These are phyloP conservation scores for Solanum chilense DNA, from an alignment of 257 asterid species.

Conservation along the genomic window DNA sequence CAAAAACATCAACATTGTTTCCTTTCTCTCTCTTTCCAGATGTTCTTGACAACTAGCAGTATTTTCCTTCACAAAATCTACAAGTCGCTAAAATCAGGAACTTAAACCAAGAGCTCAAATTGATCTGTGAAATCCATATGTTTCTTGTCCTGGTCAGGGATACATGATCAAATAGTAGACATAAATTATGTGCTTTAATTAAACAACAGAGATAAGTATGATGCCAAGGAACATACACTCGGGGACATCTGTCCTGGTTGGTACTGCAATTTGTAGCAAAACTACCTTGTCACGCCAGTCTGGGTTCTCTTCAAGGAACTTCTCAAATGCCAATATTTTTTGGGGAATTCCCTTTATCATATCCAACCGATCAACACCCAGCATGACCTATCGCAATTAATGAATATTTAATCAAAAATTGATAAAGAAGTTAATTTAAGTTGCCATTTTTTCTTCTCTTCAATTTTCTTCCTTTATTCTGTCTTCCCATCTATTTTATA, in stretches of 20 bases:
- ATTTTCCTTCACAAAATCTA: background rate
- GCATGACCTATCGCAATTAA: slow-evolving; percentile 56
- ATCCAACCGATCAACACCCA: slow-evolving; percentile 91
- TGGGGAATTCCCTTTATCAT: slow-evolving; percentile 94
- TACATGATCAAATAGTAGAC: background rate
- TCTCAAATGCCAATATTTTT: slow-evolving; percentile 90
- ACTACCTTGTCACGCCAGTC: slow-evolving; percentile 85
- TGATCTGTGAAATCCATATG: background rate
- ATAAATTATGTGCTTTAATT: background rate
- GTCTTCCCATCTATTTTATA: background rate
- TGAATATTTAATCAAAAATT: background rate
- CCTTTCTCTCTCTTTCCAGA: background rate
- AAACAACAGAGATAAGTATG: slow-evolving; percentile 3
- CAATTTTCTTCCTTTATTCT: background rate
- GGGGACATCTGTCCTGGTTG: slow-evolving; percentile 93
- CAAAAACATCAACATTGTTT: background rate
- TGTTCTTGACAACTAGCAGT: background rate
- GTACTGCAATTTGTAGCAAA: slow-evolving; percentile 88
- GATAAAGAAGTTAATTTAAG: background rate
- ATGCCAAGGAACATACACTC: slow-evolving; percentile 63
- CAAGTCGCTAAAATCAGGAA: background rate
- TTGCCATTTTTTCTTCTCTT: background rate
- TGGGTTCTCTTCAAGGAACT: slow-evolving; percentile 92
- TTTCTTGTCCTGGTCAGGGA: background rate
- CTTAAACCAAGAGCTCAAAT: background rate